Evolutionary conservation across 371 early-diverging fungal genomes (phyloP), one percentile per base, ranked within the genome.

Genomic region (Mortierella sp.): DNA sequence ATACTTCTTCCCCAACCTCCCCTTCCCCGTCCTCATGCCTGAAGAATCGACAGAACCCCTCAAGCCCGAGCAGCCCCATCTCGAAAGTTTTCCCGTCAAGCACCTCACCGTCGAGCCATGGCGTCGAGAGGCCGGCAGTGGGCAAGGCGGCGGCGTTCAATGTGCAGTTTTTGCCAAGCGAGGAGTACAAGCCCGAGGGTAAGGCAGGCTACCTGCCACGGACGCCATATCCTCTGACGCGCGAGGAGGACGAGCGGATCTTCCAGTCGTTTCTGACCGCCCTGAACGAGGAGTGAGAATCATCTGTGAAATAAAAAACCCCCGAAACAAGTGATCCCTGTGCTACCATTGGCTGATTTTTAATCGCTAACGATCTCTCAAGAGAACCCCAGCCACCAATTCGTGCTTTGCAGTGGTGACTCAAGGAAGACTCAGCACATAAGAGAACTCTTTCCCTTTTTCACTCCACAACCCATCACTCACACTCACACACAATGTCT

Each of bases 401-500:
- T 51, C 44, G 61, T 67, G 69, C n/a, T 50, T 24, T 10, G 34
- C 43, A 67, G 43, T 67, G 78, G 61, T 61, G 61, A 61, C 31
- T 74, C 67, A 67, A 67, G 40, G 11, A 21, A 8, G 75, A 79
- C 50, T 64, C 74, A 72, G 59, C 31, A 40, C 16, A 19, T 67
- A 37, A 37, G 19, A 24, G 19, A 19, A 72, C 16, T 24, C 11
- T 16, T 46, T 54, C n/a, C n/a, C 16, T 24, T 19, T 70, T 61
- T 9, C 71, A 8, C 51, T 69, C 37, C 59, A 40, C 69, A 46
- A 51, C 19, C 48, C 71, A 48, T 50, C 61, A 37, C 69, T 53
- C 59, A 16, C 55, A 28, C 59, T 28, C 46, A 51, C 34, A 59
- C 75, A 57, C 40, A 64, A 88, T 88, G 88, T 75, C 89, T 70